Percentiles rank a stretch among this genome's conserved stretches.
These are phyloP conservation scores for Phlyctochytrium planicorne DNA, from an alignment of 192 early-diverging fungal genomes.

Conservation along the genomic window DNA sequence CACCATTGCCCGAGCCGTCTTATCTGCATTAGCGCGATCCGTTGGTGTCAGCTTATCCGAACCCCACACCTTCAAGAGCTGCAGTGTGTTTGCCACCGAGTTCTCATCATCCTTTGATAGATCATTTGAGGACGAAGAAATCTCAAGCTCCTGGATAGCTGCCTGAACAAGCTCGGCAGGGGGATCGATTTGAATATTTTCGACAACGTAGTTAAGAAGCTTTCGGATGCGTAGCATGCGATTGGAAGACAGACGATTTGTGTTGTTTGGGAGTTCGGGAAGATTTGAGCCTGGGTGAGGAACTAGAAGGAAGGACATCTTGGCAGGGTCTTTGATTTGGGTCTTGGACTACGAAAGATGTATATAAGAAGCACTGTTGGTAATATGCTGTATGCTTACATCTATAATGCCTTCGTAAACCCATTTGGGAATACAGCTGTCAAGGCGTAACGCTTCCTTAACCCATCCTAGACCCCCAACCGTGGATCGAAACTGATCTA, in stretches of 20 bases:
- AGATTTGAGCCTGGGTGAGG: constrained; percentile 60
- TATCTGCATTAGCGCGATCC: constrained; percentile 2
- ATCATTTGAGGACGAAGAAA: constrained; percentile 11
- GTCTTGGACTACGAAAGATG: constrained; percentile 50
- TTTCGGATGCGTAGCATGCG: constrained; percentile 87
- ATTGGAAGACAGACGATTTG: constrained; percentile 75
- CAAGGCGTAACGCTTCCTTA: constrained; percentile 43
- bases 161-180: constrained; percentile 18
- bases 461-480: constrained; percentile 41
- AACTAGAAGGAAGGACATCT: constrained; percentile 79
- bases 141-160: not conserved
- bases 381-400: constrained; percentile 5
- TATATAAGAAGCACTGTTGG: constrained; percentile 4
- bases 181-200: constrained; percentile 49
- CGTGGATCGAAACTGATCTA: constrained; percentile 72
- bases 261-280: constrained; percentile 47
- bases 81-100: constrained; percentile 3
- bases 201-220: constrained; percentile 77
- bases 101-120: not conserved
- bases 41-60: not conserved
- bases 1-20: constrained; percentile 6
- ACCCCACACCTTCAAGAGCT: not conserved
- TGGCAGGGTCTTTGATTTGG: constrained; percentile 71
- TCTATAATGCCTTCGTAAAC: constrained; percentile 76
- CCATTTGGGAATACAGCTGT: constrained; percentile 81